These are phyloP conservation scores for Coelastrella sp. DNA, from an alignment of 139 green algal species.

Conservation along the genomic window DNA sequence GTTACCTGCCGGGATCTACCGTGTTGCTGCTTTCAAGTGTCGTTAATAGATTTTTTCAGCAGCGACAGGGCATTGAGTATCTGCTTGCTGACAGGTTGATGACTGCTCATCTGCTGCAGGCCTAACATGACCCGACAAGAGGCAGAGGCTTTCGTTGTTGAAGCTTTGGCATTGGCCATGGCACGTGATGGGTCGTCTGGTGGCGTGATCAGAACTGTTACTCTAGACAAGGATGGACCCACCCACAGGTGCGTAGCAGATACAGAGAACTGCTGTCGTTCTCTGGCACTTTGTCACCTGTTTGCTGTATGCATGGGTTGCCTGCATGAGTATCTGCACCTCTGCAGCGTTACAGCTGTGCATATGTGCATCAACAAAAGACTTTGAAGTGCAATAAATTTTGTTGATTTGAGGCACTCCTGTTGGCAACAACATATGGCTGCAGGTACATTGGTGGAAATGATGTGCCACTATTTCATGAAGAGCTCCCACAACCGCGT, in stretches of 20 bases:
- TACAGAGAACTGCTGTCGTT: neutral
- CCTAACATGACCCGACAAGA: slow-evolving; percentile 83
- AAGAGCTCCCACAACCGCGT: slow-evolving; percentile 45
- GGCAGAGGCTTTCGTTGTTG: slow-evolving; percentile 80
- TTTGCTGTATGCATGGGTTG: neutral
- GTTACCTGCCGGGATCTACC: too few species aligned
- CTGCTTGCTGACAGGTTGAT: too few species aligned
- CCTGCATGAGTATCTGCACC: too few species aligned
- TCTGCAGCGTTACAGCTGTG: too few species aligned
- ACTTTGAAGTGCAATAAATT: neutral
- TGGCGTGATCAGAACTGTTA: slow-evolving; percentile 85
- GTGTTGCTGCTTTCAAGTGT: too few species aligned
- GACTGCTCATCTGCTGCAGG: slow-evolving; percentile 48
- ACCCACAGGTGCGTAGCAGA: slow-evolving; percentile 44
- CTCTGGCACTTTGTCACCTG: neutral
- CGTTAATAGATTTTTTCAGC: too few species aligned
- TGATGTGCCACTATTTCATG: slow-evolving; percentile 57
- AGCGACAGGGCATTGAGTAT: too few species aligned
- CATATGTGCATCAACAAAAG: neutral
- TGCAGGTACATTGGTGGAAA: slow-evolving; percentile 51
- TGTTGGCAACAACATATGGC: neutral
- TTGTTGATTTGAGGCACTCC: neutral
- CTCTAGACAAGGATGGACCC: slow-evolving; percentile 71
- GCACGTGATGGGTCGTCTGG: slow-evolving; percentile 82
- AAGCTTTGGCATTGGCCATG: slow-evolving; percentile 88